Conservation (phyloP, 2,329 filamentous ascomycete species). For the Fonsecaea erecta region DNA sequence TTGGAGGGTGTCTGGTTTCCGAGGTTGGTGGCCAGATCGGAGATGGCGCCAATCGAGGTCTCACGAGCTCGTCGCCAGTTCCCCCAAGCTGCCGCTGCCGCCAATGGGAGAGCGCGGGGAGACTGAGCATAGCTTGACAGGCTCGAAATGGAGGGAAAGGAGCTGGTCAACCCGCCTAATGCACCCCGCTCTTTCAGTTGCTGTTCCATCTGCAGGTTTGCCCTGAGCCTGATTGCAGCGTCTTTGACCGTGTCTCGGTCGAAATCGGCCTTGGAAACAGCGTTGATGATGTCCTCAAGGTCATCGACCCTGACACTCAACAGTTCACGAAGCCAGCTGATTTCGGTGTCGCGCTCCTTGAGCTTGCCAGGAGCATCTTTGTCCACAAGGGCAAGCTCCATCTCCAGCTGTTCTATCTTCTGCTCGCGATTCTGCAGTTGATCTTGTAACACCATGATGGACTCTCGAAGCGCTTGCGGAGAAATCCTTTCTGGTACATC, state of each 20-base stretch:
- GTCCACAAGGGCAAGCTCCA: slow-evolving; percentile 69
- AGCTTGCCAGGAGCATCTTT: slow-evolving; percentile 80
- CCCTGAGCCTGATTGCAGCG: slow-evolving; percentile 87
- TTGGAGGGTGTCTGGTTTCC: slow-evolving; percentile 64
- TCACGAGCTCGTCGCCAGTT: slow-evolving; percentile 81
- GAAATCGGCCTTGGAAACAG: slow-evolving; percentile 74
- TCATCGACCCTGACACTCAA: slow-evolving; percentile 89
- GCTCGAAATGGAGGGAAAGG: slow-evolving; percentile 75
- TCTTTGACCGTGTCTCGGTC: slow-evolving; percentile 82
- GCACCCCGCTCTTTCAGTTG: slow-evolving; percentile 88
- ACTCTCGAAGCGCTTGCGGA: slow-evolving; percentile 90
- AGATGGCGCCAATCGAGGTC: slow-evolving; percentile 51
- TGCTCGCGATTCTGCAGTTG: slow-evolving; percentile 93
- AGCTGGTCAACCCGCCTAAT: slow-evolving; percentile 66
- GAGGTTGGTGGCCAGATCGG: slow-evolving; percentile 39
- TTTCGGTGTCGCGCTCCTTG: slow-evolving; percentile 90
- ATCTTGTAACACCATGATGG: slow-evolving; percentile 93
- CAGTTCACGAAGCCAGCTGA: slow-evolving; percentile 91
- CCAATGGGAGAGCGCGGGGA: slow-evolving; percentile 77
- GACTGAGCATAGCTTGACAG: slow-evolving; percentile 76
- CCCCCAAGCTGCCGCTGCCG: slow-evolving; percentile 94
- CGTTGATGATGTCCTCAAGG: slow-evolving; percentile 85
- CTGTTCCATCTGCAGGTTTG: slow-evolving; percentile 97
- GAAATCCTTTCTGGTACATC: slow-evolving; percentile 83
- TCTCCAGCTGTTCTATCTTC: slow-evolving; percentile 84